phyloP scores from a whole-genome alignment of 768 basidiomycete genomes.

The Termitomyces sp. region DNA sequence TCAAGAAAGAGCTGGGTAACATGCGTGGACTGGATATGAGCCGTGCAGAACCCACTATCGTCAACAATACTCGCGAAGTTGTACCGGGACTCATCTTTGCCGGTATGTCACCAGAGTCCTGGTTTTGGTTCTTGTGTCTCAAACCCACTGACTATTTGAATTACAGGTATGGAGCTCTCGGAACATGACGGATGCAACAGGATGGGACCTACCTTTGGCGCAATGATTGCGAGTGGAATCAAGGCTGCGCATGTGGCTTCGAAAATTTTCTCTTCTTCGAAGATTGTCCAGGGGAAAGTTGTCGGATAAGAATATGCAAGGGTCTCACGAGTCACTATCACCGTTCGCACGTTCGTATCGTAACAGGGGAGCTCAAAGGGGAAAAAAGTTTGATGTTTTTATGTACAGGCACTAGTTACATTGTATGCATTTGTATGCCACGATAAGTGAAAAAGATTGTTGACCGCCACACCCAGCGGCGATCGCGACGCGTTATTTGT shows the following conservation, averaged over 20 bases:
- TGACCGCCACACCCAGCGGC: neutral
- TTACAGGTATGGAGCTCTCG: constrained; percentile 71
- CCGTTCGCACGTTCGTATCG: neutral
- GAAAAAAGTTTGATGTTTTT: neutral
- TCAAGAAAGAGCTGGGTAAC: constrained; percentile 69
- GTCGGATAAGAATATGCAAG: constrained; percentile 25
- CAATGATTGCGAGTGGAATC: constrained; percentile 74
- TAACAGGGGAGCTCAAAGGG: neutral
- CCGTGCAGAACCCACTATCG: constrained; percentile 76
- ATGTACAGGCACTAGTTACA: no score
- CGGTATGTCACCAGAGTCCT: constrained; percentile 32
- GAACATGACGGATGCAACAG: constrained; percentile 78
- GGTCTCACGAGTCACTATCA: neutral
- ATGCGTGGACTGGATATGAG: constrained; percentile 82
- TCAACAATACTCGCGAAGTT: constrained; percentile 72
- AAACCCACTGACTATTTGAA: neutral
- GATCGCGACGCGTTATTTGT: constrained; percentile 6
- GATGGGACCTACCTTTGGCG: constrained; percentile 76
- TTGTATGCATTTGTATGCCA: neutral
- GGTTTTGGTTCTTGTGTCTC: neutral
- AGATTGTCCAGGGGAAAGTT: constrained; percentile 51
- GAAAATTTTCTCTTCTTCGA: constrained; percentile 39
- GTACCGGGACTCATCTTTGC: constrained; percentile 70
- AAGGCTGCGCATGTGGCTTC: constrained; percentile 66
- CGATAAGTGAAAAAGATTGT: neutral